These are phyloP conservation scores for Boletus coccyginus DNA, from an alignment of 768 basidiomycete genomes.

Conservation along the genomic window DNA sequence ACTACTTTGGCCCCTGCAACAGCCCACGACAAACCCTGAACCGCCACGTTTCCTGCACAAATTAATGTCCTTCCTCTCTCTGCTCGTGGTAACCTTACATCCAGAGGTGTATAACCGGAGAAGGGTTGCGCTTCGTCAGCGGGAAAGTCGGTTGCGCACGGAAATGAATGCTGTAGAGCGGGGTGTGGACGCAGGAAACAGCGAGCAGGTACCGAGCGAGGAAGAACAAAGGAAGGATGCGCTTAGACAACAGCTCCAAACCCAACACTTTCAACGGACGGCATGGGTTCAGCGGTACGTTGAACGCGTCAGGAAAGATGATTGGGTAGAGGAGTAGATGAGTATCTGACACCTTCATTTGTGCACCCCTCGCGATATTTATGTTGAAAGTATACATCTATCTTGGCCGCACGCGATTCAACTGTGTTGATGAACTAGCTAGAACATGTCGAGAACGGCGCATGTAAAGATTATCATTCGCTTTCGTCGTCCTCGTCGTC, in stretches of 20 bases:
- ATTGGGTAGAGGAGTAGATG: conserved; percentile 63
- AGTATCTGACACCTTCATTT: conserved; percentile 2
- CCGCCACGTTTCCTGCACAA: conserved; percentile 53
- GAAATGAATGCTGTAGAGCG: conserved; percentile 49
- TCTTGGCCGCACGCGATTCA: not conserved
- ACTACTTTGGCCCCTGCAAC: conserved; percentile 38
- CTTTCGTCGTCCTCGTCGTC: conserved; percentile 53
- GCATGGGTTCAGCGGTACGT: conserved; percentile 65
- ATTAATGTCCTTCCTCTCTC: conserved; percentile 47
- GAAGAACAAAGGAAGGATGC: conserved; percentile 26
- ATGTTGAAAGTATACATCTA: not conserved
- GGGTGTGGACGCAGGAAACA: conserved; percentile 25
- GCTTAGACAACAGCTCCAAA: conserved; percentile 43
- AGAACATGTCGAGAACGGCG: not conserved
- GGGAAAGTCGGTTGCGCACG: conserved; percentile 66
- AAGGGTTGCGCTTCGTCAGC: conserved; percentile 50
- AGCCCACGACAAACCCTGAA: conserved; percentile 14
- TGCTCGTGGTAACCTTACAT: conserved; percentile 62
- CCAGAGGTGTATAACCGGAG: conserved; percentile 75
- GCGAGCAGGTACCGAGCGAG: conserved; percentile 33
- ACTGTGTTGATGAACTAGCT: not conserved
- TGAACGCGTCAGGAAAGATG: conserved; percentile 58
- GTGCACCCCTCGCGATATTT: not conserved
- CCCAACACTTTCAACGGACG: conserved; percentile 51
- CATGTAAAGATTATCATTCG: conserved; percentile 30